Evolutionary conservation across 805 yeast genomes (phyloP).

Genomic region (Priceomyces melissophilus): DNA sequence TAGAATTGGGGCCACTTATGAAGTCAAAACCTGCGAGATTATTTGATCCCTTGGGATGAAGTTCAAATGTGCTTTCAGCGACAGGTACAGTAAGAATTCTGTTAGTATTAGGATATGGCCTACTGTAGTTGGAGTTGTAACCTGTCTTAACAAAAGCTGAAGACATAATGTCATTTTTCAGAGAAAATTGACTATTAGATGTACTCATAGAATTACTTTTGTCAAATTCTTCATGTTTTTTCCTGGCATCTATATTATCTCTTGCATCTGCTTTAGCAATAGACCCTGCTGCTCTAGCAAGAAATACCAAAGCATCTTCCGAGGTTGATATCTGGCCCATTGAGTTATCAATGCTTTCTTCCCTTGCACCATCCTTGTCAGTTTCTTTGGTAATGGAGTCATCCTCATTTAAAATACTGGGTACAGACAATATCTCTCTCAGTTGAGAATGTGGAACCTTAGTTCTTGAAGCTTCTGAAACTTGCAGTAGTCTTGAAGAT

Average conservation of each 20-base stretch:
- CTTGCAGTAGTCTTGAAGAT: too few relatives aligned
- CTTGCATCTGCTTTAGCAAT: slow-evolving; percentile 67
- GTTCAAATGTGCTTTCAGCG: slow-evolving; percentile 35
- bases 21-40: slow-evolving; percentile 59
- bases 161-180: background rate
- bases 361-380: background rate
- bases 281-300: slow-evolving; percentile 78
- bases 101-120: background rate
- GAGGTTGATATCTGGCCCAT: slow-evolving; percentile 36
- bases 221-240: slow-evolving; percentile 48
- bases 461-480: too few relatives aligned
- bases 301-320: slow-evolving; percentile 64
- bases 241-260: slow-evolving; percentile 54
- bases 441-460: too few relatives aligned
- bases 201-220: slow-evolving; percentile 5
- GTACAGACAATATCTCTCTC: slow-evolving; percentile 7
- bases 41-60: slow-evolving; percentile 46
- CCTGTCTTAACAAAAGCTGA: too few relatives aligned
- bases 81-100: slow-evolving; percentile 34
- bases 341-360: slow-evolving; percentile 1
- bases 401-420: slow-evolving; percentile 12
- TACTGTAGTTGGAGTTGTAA: too few relatives aligned
- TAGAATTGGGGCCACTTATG: slow-evolving; percentile 51
- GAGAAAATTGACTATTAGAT: background rate
- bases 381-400: background rate